Evolutionary conservation across 2,329 filamentous ascomycete species (phyloP).

Genomic region (Diplodia seriata): DNA sequence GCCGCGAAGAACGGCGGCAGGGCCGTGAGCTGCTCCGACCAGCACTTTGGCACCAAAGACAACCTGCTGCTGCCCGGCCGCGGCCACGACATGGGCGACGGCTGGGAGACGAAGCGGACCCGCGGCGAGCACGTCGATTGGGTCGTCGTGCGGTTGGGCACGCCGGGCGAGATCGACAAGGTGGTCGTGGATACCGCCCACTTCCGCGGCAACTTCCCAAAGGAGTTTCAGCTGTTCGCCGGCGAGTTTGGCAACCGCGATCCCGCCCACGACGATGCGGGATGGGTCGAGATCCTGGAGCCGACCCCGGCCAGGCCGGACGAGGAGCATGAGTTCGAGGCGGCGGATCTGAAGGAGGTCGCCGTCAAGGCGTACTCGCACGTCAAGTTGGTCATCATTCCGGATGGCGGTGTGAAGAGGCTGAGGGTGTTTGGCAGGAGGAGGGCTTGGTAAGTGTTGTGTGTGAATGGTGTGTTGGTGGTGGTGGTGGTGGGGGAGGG

Average conservation of each 20-base stretch:
- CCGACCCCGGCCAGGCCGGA: conserved; percentile 76
- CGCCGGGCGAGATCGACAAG: conserved; percentile 67
- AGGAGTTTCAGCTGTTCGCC: conserved; percentile 70
- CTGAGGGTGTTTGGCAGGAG: conserved; percentile 75
- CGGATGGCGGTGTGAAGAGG: conserved; percentile 90
- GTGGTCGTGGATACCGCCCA: conserved; percentile 81
- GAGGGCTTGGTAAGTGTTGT: conserved; percentile 30
- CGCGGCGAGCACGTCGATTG: conserved; percentile 79
- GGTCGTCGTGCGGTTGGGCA: conserved; percentile 77
- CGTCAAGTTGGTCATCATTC: conserved; percentile 90
- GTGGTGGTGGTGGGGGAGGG: neutral
- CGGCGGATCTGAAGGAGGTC: conserved; percentile 52
- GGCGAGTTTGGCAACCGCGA: conserved; percentile 65
- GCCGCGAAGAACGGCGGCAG: conserved; percentile 81
- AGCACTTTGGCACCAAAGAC: conserved; percentile 83
- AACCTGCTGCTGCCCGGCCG: conserved; percentile 80
- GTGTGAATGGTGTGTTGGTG: neutral
- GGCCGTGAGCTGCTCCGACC: conserved; percentile 77
- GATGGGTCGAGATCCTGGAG: conserved; percentile 70
- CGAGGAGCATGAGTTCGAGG: conserved; percentile 70
- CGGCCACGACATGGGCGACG: conserved; percentile 85
- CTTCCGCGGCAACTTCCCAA: conserved; percentile 84
- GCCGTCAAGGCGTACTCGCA: conserved; percentile 73
- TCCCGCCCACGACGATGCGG: conserved; percentile 62
- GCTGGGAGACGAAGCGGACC: conserved; percentile 83